Conservation (phyloP, 495 filamentous ascomycete genomes). For the Podospora bellae-mahoneyi region DNA sequence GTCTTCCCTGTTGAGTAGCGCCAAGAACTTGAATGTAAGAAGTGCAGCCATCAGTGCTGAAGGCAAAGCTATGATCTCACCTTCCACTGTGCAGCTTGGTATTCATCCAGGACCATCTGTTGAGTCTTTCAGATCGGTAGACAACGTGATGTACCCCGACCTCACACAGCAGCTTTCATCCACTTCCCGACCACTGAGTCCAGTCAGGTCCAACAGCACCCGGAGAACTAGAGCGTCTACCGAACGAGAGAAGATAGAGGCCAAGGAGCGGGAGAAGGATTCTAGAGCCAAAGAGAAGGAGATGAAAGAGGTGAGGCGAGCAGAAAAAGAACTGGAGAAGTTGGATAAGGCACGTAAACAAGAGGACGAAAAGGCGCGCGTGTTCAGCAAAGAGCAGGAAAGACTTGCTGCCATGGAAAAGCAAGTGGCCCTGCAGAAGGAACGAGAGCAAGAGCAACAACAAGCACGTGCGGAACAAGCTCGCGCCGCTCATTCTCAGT, state of each 20-base stretch:
- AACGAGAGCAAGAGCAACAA: slow-evolving; percentile 42
- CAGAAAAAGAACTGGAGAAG: slow-evolving; percentile 54
- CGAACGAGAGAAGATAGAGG: slow-evolving; percentile 62
- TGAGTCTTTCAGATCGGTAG: slow-evolving; percentile 37
- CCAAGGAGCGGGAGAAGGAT: slow-evolving; percentile 62
- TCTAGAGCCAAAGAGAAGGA: slow-evolving; percentile 59
- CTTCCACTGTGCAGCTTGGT: slow-evolving; percentile 39
- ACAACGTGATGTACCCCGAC: slow-evolving; percentile 44
- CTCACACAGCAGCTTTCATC: slow-evolving; percentile 37
- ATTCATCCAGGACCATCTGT: slow-evolving; percentile 36
- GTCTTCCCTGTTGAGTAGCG: slow-evolving; percentile 81
- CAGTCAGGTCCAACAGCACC: slow-evolving; percentile 48
- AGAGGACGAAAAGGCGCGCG: slow-evolving; percentile 60
- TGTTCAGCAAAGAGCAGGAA: slow-evolving; percentile 60
- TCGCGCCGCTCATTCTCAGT: slow-evolving; percentile 10
- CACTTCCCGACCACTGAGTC: slow-evolving; percentile 36
- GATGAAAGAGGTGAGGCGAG: slow-evolving; percentile 52
- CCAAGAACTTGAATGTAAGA: slow-evolving; percentile 76
- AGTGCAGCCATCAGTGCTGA: slow-evolving; percentile 75
- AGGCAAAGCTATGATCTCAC: slow-evolving; percentile 54
- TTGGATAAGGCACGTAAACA: slow-evolving; percentile 54
- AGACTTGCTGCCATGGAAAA: slow-evolving; percentile 50
- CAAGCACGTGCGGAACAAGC: slow-evolving; percentile 9
- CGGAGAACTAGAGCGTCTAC: slow-evolving; percentile 67
- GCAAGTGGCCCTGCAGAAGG: slow-evolving; percentile 40